Conservation (phyloP, 352 stramenopile genomes). For the Globisporangium polare region DNA sequence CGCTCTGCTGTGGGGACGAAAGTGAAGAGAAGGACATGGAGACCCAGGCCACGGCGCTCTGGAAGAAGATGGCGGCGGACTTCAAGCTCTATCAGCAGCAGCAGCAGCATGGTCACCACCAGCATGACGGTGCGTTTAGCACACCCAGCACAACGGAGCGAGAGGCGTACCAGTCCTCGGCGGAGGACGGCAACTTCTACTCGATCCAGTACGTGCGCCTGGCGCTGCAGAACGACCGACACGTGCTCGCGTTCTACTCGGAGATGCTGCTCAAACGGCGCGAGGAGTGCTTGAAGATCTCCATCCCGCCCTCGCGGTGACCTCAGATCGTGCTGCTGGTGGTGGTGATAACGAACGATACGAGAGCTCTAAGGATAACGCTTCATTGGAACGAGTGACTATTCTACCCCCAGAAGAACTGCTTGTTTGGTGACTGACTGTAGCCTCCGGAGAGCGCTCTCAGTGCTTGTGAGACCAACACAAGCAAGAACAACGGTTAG, state of each 20-base stretch:
- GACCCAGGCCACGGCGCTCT: slow-evolving; percentile 16
- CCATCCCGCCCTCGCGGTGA: slow-evolving; percentile 18
- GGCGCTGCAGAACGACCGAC: slow-evolving; percentile 33
- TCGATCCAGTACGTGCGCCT: slow-evolving; percentile 35
- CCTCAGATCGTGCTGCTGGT: not conserved
- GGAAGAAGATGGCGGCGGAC: slow-evolving; percentile 19
- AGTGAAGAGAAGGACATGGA: slow-evolving; percentile 34
- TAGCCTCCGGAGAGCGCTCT: too few relatives aligned
- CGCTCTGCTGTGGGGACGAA: slow-evolving; percentile 40
- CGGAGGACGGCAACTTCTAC: slow-evolving; percentile 30
- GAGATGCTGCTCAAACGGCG: slow-evolving; percentile 42
- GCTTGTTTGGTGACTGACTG: too few relatives aligned
- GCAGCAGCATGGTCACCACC: slow-evolving; percentile 12
- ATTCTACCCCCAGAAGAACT: too few relatives aligned
- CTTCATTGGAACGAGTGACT: too few relatives aligned
- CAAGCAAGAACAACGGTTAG: too few relatives aligned
- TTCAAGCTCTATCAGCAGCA: not conserved
- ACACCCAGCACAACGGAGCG: slow-evolving; percentile 12
- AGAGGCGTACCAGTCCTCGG: slow-evolving; percentile 26
- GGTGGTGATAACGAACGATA: not conserved
- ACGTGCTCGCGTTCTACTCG: slow-evolving; percentile 37
- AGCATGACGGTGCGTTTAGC: slow-evolving; percentile 15
- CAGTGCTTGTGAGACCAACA: too few relatives aligned
- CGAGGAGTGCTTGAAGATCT: slow-evolving; percentile 39
- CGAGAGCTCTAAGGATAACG: too few relatives aligned